Evolutionary conservation across 2,329 filamentous ascomycete genomes (phyloP).

Genomic region (Madurella fahalii): DNA sequence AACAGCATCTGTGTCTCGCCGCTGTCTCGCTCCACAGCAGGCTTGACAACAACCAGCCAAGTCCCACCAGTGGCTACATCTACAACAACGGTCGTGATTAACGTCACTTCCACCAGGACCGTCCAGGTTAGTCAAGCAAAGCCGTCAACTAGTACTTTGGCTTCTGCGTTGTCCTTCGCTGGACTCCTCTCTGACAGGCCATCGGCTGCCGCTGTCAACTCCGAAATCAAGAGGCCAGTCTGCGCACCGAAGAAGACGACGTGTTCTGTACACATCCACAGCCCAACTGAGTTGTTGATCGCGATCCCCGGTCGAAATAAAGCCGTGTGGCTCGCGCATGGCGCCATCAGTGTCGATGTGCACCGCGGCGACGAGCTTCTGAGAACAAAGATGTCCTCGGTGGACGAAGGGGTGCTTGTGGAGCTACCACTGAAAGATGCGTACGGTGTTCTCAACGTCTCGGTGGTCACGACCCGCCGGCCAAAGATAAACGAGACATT

Average conservation of each 20-base stretch:
- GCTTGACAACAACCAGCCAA: conserved; percentile 6
- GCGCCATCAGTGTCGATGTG: conserved; percentile 54
- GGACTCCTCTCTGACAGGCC: conserved; percentile 39
- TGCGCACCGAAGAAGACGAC: conserved; percentile 38
- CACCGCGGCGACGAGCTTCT: conserved; percentile 46
- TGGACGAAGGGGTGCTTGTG: conserved; percentile 50
- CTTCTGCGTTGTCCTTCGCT: conserved; percentile 35
- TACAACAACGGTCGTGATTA: conserved; percentile 35
- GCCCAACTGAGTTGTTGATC: conserved; percentile 50
- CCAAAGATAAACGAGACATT: conserved; percentile 60
- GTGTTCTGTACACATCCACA: conserved; percentile 45
- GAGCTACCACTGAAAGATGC: conserved; percentile 52
- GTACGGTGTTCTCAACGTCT: conserved; percentile 54
- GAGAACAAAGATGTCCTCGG: conserved; percentile 45
- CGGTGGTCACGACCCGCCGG: conserved; percentile 54
- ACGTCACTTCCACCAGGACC: conserved; percentile 36
- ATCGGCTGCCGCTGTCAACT: conserved; percentile 23
- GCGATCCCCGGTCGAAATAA: conserved; percentile 49
- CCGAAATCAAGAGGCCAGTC: conserved; percentile 29
- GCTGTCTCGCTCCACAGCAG: neutral
- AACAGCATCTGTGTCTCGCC: conserved; percentile 6
- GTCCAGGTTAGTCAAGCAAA: conserved; percentile 29
- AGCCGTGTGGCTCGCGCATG: conserved; percentile 51
- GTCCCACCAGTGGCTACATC: conserved; percentile 14
- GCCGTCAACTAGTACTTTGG: conserved; percentile 27